phyloP scores from a whole-genome alignment of 768 basidiomycete genomes.

The Pholiota conissans region DNA sequence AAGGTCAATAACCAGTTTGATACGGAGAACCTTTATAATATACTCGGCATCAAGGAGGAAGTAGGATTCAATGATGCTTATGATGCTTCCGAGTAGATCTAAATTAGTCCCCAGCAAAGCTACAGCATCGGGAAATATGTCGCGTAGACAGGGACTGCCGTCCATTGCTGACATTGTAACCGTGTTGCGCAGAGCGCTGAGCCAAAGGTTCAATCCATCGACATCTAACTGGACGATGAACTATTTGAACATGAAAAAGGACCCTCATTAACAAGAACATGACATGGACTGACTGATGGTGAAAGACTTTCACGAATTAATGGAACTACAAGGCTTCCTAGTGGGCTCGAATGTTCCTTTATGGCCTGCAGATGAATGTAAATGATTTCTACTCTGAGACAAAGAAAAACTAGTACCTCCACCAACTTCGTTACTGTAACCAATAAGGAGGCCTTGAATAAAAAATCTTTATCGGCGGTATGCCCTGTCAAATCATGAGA shows the following conservation, averaged over 20 bases:
- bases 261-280: background rate
- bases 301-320: constrained; percentile 66
- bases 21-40: constrained; percentile 58
- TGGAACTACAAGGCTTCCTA: constrained; percentile 58
- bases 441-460: constrained; percentile 72
- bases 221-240: constrained; percentile 70
- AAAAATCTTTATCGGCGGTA: constrained; percentile 62
- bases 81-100: constrained; percentile 71
- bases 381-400: background rate
- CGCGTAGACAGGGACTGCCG: constrained; percentile 52
- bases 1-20: background rate
- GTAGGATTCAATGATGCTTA: constrained; percentile 74
- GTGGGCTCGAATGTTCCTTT: constrained; percentile 55
- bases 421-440: constrained; percentile 70
- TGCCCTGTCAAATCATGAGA: constrained; percentile 48
- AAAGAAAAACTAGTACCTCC: constrained; percentile 43
- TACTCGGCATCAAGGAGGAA: constrained; percentile 64
- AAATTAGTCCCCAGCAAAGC: constrained; percentile 64
- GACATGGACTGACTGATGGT: constrained; percentile 44
- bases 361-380: constrained; percentile 49
- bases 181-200: constrained; percentile 66
- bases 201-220: constrained; percentile 79
- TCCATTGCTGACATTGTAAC: constrained; percentile 46
- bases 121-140: constrained; percentile 65
- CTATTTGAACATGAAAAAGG: constrained; percentile 34